These are phyloP conservation scores for Pholiota conissans DNA, from an alignment of 768 basidiomycete genomes.

Conservation along the genomic window DNA sequence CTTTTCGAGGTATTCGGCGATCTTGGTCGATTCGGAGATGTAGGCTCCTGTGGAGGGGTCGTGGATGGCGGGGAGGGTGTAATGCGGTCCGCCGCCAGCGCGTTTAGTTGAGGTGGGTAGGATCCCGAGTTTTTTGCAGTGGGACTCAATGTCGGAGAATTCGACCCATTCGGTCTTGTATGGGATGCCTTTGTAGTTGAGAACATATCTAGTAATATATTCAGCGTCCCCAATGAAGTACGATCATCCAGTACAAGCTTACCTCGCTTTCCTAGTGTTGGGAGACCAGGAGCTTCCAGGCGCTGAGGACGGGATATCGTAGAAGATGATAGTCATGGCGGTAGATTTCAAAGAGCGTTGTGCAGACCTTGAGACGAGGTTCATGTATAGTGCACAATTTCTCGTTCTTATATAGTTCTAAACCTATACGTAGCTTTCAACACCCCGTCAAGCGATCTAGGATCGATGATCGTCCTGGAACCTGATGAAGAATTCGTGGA, in stretches of 20 bases:
- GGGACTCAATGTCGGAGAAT: constrained; percentile 1
- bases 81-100: background rate
- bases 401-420: no score
- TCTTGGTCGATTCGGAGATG: background rate
- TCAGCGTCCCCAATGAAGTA: background rate
- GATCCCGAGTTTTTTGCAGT: background rate
- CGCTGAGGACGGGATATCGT: constrained; percentile 1
- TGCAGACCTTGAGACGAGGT: no score
- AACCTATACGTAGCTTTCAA: no score
- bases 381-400: no score
- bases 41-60: constrained; percentile 1
- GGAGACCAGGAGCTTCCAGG: background rate
- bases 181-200: background rate
- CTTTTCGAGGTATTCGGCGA: constrained; percentile 12
- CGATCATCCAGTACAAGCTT: background rate
- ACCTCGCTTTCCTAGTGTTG: constrained; percentile 3
- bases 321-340: constrained; percentile 8
- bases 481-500: no score
- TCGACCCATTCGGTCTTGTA: constrained; percentile 4
- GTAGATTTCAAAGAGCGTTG: background rate
- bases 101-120: background rate
- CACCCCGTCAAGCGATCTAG: no score
- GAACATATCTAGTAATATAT: background rate
- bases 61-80: constrained; percentile 1
- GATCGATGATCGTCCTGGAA: no score